Evolutionary conservation across 2,329 filamentous ascomycete species (phyloP).

Genomic region (Talaromyces atroroseus): DNA sequence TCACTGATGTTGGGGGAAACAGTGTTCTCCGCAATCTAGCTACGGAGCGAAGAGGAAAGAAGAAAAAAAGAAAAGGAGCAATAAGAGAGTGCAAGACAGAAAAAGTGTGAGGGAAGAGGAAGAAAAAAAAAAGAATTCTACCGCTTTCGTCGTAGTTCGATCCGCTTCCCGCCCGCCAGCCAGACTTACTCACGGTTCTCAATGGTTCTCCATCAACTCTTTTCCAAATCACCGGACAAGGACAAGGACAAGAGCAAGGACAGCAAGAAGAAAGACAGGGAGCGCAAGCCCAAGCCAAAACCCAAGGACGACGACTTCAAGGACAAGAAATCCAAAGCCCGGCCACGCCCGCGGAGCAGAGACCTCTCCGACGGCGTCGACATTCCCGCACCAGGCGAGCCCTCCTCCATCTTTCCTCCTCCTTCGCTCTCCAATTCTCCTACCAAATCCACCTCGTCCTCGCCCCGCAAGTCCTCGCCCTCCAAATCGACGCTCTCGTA

Average conservation of each 20-base stretch:
- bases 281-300: slow-evolving; percentile 10
- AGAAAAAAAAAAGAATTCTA: slow-evolving; percentile 24
- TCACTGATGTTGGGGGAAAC: not conserved
- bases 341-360: not conserved
- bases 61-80: not conserved
- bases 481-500: slow-evolving; percentile 18
- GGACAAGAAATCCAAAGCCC: not conserved
- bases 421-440: slow-evolving; percentile 14
- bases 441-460: slow-evolving; percentile 17
- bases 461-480: slow-evolving; percentile 15
- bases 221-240: slow-evolving; percentile 29
- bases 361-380: slow-evolving; percentile 1
- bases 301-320: not conserved
- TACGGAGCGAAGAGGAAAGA: not conserved
- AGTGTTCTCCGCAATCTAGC: not conserved
- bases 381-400: slow-evolving; percentile 10
- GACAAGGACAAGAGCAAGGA: slow-evolving; percentile 19
- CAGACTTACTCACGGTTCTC: slow-evolving; percentile 6
- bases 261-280: slow-evolving; percentile 19
- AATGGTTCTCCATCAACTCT: slow-evolving; percentile 36
- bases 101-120: too few species aligned
- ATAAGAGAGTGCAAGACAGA: not conserved
- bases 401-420: slow-evolving; percentile 9
- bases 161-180: slow-evolving; percentile 18
- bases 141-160: slow-evolving; percentile 38